Evolutionary conservation across 306 rosid genomes (phyloP).

Genomic region (Vigna mungo): DNA sequence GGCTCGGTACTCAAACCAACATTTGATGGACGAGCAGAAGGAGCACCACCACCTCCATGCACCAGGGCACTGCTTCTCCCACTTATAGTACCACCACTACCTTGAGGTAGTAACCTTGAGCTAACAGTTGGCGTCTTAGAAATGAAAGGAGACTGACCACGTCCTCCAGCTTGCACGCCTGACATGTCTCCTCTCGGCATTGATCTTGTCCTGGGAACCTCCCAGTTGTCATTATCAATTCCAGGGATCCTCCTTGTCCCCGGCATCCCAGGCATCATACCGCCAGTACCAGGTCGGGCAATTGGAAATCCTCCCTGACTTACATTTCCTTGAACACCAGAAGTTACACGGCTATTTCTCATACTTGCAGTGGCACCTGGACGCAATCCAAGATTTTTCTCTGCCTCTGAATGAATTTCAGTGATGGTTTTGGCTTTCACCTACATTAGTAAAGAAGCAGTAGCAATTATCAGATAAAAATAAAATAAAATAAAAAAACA

Average conservation of each 20-base stretch:
- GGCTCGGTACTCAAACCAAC: slow-evolving; percentile 51
- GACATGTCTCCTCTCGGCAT: slow-evolving; percentile 72
- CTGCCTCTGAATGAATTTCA: slow-evolving; percentile 97
- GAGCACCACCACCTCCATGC: slow-evolving; percentile 69
- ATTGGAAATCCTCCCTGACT: slow-evolving; percentile 73
- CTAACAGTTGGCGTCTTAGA: slow-evolving; percentile 65
- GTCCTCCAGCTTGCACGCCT: slow-evolving; percentile 64
- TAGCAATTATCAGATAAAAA: slow-evolving; percentile 7
- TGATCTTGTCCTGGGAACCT: slow-evolving; percentile 70
- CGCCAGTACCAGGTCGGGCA: slow-evolving; percentile 83
- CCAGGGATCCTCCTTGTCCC: slow-evolving; percentile 94
- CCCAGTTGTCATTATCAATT: slow-evolving; percentile 92
- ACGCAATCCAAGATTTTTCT: slow-evolving; percentile 93
- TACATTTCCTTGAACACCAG: slow-evolving; percentile 70
- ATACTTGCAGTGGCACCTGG: slow-evolving; percentile 95
- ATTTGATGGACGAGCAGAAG: slow-evolving; percentile 62
- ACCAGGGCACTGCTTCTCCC: slow-evolving; percentile 83
- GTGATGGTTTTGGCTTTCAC: slow-evolving; percentile 91
- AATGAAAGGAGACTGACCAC: slow-evolving; percentile 67
- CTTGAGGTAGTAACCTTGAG: slow-evolving; percentile 86
- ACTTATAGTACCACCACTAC: slow-evolving; percentile 73
- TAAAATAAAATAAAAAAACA: background rate
- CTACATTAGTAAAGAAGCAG: slow-evolving; percentile 48
- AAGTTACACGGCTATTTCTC: slow-evolving; percentile 64
- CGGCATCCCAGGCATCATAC: slow-evolving; percentile 99